Percentiles rank a stretch among this genome's conserved stretches.
Conservation (phyloP, 768 basidiomycete genomes). For the Tulasnella sp. region DNA sequence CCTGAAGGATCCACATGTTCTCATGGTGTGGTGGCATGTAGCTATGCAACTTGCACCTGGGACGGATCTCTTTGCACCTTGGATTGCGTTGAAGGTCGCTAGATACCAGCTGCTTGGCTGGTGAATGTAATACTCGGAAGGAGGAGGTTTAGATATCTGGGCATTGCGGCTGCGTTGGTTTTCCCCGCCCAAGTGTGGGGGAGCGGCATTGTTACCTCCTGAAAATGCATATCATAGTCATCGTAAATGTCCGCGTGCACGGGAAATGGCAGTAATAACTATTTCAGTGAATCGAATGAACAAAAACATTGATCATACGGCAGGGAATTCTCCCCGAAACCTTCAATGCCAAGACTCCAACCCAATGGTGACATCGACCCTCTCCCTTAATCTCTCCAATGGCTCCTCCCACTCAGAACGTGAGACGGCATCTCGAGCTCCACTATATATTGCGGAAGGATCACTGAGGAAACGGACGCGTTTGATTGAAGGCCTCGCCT, state of each 20-base stretch:
- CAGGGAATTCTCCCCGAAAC: too few relatives aligned
- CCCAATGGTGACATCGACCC: background rate
- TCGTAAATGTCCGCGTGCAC: too few relatives aligned
- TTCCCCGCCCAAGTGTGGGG: too few relatives aligned
- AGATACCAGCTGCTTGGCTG: background rate
- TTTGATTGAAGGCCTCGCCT: background rate
- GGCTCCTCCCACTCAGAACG: background rate
- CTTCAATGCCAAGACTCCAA: background rate
- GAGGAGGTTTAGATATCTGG: too few relatives aligned
- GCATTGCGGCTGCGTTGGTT: too few relatives aligned
- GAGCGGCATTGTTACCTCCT: too few relatives aligned
- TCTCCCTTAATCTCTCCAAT: background rate
- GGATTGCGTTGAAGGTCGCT: background rate
- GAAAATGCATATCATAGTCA: too few relatives aligned
- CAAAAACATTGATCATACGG: too few relatives aligned
- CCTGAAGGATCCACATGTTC: background rate
- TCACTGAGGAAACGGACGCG: background rate
- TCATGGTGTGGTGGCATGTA: background rate
- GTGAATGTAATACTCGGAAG: too few relatives aligned
- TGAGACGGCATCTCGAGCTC: background rate
- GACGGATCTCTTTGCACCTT: slow-evolving; percentile 11
- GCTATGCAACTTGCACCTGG: slow-evolving; percentile 1
- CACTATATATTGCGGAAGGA: background rate
- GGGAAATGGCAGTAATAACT: too few relatives aligned
- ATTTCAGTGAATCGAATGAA: too few relatives aligned